Percentiles rank a stretch among this genome's conserved stretches.
Evolutionary conservation across 768 basidiomycete genomes (phyloP).

Genomic region (Pleurotus ostreatus): DNA sequence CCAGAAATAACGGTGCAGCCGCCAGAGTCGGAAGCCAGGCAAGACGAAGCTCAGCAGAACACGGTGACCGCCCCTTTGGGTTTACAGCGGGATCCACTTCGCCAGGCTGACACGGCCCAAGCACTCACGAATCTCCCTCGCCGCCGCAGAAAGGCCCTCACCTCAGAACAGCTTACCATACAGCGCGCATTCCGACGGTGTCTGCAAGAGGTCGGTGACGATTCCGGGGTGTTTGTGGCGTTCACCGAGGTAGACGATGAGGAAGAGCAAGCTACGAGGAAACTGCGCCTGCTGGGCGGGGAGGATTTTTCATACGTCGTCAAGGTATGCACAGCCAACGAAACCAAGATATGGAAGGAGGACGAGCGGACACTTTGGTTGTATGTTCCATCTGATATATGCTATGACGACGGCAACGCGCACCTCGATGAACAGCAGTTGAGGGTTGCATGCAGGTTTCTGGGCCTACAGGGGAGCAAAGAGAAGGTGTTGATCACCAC

Average conservation of each 20-base stretch:
- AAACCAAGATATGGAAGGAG: not conserved
- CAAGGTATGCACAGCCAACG: not conserved
- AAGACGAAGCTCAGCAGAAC: not conserved
- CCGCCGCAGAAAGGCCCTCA: slow-evolving; percentile 3
- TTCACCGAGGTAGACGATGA: slow-evolving; percentile 6
- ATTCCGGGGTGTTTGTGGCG: slow-evolving; percentile 4
- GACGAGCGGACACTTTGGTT: slow-evolving; percentile 1
- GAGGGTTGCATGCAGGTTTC: not conserved
- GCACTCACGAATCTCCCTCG: slow-evolving; percentile 2
- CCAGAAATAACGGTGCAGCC: not conserved
- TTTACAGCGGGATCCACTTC: not conserved
- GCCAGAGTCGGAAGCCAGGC: not conserved
- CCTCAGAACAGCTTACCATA: slow-evolving; percentile 2
- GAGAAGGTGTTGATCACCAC: slow-evolving; percentile 4
- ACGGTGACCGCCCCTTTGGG: not conserved
- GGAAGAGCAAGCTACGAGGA: slow-evolving; percentile 5
- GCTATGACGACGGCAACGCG: slow-evolving; percentile 3
- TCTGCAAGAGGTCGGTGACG: slow-evolving; percentile 4
- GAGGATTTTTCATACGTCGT: slow-evolving; percentile 3
- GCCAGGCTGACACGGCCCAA: not conserved
- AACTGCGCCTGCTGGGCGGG: not conserved
- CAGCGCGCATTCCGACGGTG: slow-evolving; percentile 6
- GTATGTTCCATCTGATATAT: slow-evolving; percentile 3
- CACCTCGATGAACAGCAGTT: slow-evolving; percentile 6
- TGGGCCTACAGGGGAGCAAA: not conserved